Base-by-base conservation (phyloP, 768 basidiomycete genomes). In the Russula brevipes region DNA sequence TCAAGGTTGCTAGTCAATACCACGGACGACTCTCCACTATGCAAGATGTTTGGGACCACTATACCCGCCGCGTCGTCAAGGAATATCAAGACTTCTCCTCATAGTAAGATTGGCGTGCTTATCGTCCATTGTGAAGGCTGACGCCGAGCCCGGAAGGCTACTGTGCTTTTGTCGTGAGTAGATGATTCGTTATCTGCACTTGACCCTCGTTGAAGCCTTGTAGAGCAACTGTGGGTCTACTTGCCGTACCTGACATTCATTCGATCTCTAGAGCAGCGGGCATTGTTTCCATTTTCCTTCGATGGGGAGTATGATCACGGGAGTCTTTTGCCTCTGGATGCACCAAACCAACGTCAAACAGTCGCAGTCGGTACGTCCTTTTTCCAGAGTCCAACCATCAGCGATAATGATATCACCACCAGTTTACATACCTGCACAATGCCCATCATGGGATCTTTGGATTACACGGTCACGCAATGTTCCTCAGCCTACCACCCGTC, bases 381-480 rank as follows among this genome's bases (percentile, higher is more conserved):
- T 16, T 17, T 19, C 54, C 41, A 24, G 33, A 54, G 11, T 14
- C 19, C 38, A 2, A 1, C 31, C n/a, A 38, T 35, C 31, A 38
- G n/a, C n/a, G 9, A 24, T 1, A 24, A 55, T 19, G 16, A 31
- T 30, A 53, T 17, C 50, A 14, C 12, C 24, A 30, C 5, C 42
- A 83, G 82, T 82, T 80, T 67, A 78, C 80, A 3, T 84, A 84
- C 68, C 79, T 83, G 72, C 74, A 81, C 60, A 83, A 83, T 55
- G 79, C 77, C 5, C 78, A 78, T 38, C 77, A 79, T 60, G 75
- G 75, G 30, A 68, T 70, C 12, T 69, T 82, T 6, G 82, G 81
- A 14, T 70, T 81, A 17, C 74, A 78, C 12, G 82, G 82, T 0
- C 79, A 82, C 61, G 81, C 80, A 1, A 73, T 83, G 63, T 73